Conservation (phyloP, 768 basidiomycete genomes). For the Dentipellis sp. region DNA sequence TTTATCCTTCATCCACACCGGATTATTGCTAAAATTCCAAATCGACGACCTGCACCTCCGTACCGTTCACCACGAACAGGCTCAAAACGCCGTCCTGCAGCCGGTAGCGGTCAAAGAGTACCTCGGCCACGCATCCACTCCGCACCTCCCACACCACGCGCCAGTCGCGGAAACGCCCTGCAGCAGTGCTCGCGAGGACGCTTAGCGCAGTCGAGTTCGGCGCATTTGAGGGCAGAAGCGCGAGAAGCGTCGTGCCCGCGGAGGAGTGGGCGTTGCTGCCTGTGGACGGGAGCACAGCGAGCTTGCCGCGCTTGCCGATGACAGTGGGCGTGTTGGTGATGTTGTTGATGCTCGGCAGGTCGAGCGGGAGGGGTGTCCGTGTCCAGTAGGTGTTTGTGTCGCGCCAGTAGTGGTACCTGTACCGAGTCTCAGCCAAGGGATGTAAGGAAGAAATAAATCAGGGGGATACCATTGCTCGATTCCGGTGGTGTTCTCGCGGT, state of each 20-base stretch:
- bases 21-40: conserved; percentile 11
- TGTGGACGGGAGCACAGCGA: conserved; percentile 12
- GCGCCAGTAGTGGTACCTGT: conserved; percentile 23
- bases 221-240: conserved; percentile 26
- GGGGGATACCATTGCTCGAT: conserved; percentile 21
- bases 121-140: conserved; percentile 24
- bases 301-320: conserved; percentile 30
- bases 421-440: not conserved
- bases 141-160: conserved; percentile 21
- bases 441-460: conserved; percentile 3
- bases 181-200: conserved; percentile 22
- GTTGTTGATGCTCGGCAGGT: conserved; percentile 22
- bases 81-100: conserved; percentile 25
- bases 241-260: conserved; percentile 12
- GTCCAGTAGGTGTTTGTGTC: conserved; percentile 23
- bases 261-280: not conserved
- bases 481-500: conserved; percentile 29
- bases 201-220: conserved; percentile 23
- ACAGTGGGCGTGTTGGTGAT: conserved; percentile 26
- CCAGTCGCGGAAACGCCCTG: conserved; percentile 25
- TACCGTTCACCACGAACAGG: conserved; percentile 24
- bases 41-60: conserved; percentile 20
- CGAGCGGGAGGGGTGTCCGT: conserved; percentile 23
- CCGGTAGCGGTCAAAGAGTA: conserved; percentile 25
- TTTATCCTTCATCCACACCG: not conserved